These are phyloP conservation scores for Fusarium goolgardi DNA, from an alignment of 2,329 filamentous ascomycete genomes.

Conservation along the genomic window DNA sequence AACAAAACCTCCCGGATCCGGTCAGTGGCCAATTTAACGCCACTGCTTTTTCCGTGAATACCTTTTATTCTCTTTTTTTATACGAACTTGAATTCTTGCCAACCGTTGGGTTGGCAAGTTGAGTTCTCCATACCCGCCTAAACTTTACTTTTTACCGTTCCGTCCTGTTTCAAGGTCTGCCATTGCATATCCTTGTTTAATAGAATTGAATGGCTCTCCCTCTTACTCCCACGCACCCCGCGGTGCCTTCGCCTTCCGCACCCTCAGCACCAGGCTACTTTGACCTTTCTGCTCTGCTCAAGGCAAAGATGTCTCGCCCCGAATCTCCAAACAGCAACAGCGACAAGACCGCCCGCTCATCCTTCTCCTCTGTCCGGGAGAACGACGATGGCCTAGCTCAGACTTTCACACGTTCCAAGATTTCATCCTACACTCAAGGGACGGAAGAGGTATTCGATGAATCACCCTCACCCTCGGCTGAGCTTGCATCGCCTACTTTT, in stretches of 20 bases:
- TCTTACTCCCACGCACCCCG: constrained; percentile 49
- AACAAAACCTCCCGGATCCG: constrained; percentile 36
- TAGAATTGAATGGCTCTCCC: constrained; percentile 50
- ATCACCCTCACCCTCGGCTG: constrained; percentile 56
- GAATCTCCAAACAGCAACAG: constrained; percentile 51
- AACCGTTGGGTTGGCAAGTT: constrained; percentile 39
- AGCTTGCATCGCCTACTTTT: constrained; percentile 60
- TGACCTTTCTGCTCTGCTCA: constrained; percentile 51
- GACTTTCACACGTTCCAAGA: constrained; percentile 71
- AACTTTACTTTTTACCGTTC: constrained; percentile 6
- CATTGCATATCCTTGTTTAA: constrained; percentile 30
- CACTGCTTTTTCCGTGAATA: constrained; percentile 32
- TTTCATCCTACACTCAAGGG: constrained; percentile 66
- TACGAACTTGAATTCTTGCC: constrained; percentile 27
- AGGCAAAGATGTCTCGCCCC: constrained; percentile 54
- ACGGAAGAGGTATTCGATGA: constrained; percentile 65
- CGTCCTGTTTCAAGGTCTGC: constrained; percentile 38
- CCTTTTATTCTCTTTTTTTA: constrained; percentile 8
- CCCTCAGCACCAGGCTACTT: constrained; percentile 43
- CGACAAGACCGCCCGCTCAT: constrained; percentile 61
- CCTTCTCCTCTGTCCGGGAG: constrained; percentile 72
- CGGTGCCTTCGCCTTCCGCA: constrained; percentile 44
- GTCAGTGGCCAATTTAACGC: constrained; percentile 41
- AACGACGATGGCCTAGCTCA: constrained; percentile 69
- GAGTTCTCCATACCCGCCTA: constrained; percentile 24